phyloP scores from a whole-genome alignment of 305 asterid genomes.

The Rubia balearica region DNA sequence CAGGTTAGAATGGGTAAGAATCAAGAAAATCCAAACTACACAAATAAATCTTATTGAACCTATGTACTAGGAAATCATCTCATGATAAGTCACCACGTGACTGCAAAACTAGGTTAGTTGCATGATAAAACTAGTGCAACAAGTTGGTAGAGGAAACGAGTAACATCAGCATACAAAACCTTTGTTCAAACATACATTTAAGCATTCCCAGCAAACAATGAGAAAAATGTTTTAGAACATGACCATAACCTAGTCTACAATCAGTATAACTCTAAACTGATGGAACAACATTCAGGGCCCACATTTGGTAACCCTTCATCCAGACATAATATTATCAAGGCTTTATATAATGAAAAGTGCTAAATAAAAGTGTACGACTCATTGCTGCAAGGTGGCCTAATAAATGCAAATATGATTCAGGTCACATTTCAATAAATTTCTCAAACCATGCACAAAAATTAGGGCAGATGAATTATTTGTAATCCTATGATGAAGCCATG shows the following conservation, averaged over 20 bases:
- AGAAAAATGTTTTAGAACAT: background rate
- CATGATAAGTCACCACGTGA: background rate
- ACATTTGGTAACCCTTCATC: background rate
- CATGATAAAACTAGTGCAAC: background rate
- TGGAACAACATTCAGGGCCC: background rate
- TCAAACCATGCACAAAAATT: background rate
- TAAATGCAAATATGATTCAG: background rate
- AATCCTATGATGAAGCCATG: background rate
- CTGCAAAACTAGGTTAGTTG: background rate
- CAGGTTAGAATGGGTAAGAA: constrained; percentile 11
- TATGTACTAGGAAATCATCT: background rate
- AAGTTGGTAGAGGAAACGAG: background rate
- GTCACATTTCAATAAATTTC: background rate
- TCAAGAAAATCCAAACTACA: background rate
- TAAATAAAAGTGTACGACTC: background rate
- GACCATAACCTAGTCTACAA: background rate
- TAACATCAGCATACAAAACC: background rate
- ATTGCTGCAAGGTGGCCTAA: background rate
- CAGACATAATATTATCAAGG: background rate
- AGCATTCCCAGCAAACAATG: background rate
- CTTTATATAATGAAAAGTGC: background rate
- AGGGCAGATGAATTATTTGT: background rate
- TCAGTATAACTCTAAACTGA: background rate
- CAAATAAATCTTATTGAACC: background rate
- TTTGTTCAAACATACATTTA: background rate